Percentiles rank a stretch among this genome's conserved stretches.
These are phyloP conservation scores for Chlamydomonas sphaeroides DNA, from an alignment of 139 green algal species.

Conservation along the genomic window DNA sequence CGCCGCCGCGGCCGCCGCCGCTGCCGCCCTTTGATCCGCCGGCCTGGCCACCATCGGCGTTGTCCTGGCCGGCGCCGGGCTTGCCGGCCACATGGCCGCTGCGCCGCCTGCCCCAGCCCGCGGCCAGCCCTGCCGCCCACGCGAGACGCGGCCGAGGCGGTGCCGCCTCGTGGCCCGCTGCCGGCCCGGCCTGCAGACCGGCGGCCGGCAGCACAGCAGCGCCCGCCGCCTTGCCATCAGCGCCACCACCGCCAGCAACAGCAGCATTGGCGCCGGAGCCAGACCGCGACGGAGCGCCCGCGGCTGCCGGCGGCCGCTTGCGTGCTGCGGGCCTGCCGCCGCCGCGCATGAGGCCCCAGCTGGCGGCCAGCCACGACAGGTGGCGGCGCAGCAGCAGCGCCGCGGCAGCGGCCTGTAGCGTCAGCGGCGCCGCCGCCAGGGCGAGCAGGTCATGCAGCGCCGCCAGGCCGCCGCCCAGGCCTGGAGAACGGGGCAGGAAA, in stretches of 20 bases:
- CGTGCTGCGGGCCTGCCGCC: not conserved
- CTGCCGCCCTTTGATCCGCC: not conserved
- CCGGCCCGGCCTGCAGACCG: too few species aligned
- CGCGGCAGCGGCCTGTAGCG: constrained; percentile 3
- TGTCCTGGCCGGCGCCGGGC: not conserved
- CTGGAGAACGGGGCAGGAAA: not conserved
- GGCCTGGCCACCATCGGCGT: too few species aligned
- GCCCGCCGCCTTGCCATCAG: too few species aligned
- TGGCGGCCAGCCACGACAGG: constrained; percentile 22
- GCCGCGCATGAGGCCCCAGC: constrained; percentile 56
- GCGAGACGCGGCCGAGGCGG: too few species aligned
- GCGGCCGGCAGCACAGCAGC: too few species aligned
- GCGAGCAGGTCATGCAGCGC: constrained; percentile 40
- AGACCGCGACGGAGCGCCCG: too few species aligned
- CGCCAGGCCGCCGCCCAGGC: constrained; percentile 25
- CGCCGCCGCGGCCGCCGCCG: not conserved
- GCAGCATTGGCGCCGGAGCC: too few species aligned
- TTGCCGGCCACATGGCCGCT: too few species aligned
- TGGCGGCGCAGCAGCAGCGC: constrained; percentile 32
- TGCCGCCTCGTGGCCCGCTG: too few species aligned
- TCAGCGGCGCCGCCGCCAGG: constrained; percentile 29
- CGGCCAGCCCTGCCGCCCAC: too few species aligned
- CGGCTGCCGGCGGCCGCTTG: not conserved
- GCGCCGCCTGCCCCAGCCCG: too few species aligned
- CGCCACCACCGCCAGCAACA: too few species aligned